Percentiles rank a stretch among this genome's conserved stretches.
Evolutionary conservation across 2,329 filamentous ascomycete genomes (phyloP).

Genomic region (Sporothrix humicola): DNA sequence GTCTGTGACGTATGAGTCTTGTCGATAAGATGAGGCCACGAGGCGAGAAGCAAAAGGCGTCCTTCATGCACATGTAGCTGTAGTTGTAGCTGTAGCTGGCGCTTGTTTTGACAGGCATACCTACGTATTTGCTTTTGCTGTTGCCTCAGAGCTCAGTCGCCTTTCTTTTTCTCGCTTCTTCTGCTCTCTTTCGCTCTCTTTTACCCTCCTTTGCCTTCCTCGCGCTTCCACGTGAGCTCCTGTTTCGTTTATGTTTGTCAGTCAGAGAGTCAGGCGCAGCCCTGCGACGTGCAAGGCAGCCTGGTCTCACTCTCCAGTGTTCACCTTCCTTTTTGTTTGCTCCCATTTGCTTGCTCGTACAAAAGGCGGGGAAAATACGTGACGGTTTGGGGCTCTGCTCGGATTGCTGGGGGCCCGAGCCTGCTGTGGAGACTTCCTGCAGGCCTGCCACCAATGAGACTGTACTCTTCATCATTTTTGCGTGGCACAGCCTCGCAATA

Average conservation of each 20-base stretch:
- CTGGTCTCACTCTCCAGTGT: not conserved
- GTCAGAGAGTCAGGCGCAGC: constrained; percentile 10
- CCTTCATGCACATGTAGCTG: too few species aligned
- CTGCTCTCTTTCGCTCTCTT: not conserved
- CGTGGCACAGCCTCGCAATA: constrained; percentile 10
- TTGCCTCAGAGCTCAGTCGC: not conserved
- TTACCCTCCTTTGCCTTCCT: too few species aligned
- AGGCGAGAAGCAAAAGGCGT: not conserved
- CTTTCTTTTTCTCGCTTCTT: not conserved
- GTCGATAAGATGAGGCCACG: constrained; percentile 1
- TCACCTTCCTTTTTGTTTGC: too few species aligned
- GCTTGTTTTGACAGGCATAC: not conserved
- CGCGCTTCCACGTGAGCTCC: too few species aligned
- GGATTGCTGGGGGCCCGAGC: not conserved
- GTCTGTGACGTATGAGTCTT: not conserved
- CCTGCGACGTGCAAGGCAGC: not conserved
- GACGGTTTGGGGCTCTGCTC: constrained; percentile 23
- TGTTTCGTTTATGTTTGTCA: too few species aligned
- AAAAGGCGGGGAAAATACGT: not conserved
- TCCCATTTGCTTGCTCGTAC: not conserved
- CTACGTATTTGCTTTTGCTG: not conserved
- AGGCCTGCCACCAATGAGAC: not conserved
- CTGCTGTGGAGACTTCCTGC: not conserved
- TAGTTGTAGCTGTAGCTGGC: not conserved
- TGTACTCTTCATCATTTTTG: not conserved